These are phyloP conservation scores for Thalia dealbata DNA, from an alignment of 176 grass and related monocot genomes.

Conservation along the genomic window DNA sequence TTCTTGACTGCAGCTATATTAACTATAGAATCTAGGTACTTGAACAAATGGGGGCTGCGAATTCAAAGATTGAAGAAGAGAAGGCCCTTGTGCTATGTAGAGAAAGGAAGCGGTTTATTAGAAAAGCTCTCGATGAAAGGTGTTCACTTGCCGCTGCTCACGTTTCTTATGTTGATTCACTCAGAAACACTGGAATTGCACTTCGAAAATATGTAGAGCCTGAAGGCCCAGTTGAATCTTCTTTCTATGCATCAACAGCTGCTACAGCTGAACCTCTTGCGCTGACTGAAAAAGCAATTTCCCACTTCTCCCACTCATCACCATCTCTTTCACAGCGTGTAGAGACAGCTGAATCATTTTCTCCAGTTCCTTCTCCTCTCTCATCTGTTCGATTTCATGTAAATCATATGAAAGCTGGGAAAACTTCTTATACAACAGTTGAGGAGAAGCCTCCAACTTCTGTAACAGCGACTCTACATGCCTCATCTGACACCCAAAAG, in stretches of 20 bases:
- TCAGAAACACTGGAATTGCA: slow-evolving; percentile 70
- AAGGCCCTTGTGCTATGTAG: slow-evolving; percentile 71
- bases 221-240: slow-evolving; percentile 44
- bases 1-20: not conserved
- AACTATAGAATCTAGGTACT: slow-evolving; percentile 3
- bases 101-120: slow-evolving; percentile 76
- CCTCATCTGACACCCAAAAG: slow-evolving; percentile 35
- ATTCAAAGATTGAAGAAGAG: slow-evolving; percentile 68
- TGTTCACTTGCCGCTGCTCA: slow-evolving; percentile 69
- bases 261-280: slow-evolving; percentile 44
- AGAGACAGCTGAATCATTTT: slow-evolving; percentile 55
- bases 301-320: slow-evolving; percentile 36
- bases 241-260: slow-evolving; percentile 57
- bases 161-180: slow-evolving; percentile 76
- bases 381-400: slow-evolving; percentile 51
- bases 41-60: slow-evolving; percentile 44
- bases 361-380: slow-evolving; percentile 58
- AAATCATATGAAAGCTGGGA: slow-evolving; percentile 79
- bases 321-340: slow-evolving; percentile 44
- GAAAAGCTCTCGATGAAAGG: slow-evolving; percentile 80
- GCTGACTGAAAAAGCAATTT: slow-evolving; percentile 33
- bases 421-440: slow-evolving; percentile 44
- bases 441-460: slow-evolving; percentile 55
- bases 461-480: slow-evolving; percentile 56
- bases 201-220: slow-evolving; percentile 66